Evolutionary conservation across 202 grass and related monocot genomes (phyloP), one percentile per base, ranked within the genome.

Genomic region (Bolboschoenoplectus hybrid): DNA sequence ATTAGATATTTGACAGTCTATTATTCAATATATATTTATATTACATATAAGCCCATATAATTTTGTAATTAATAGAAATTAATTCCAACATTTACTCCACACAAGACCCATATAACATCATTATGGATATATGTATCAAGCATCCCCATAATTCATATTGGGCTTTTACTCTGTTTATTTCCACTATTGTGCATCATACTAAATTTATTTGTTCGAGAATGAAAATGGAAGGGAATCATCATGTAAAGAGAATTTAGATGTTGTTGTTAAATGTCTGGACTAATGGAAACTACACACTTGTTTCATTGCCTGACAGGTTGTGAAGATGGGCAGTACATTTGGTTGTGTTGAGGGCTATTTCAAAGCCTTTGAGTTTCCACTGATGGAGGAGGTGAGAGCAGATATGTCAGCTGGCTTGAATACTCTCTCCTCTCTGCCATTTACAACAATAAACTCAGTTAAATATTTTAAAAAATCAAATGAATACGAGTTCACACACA

Each of bases 321-420:
- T 46, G 80, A 85, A n/a, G 63, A 94, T 97, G 5, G 88, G 92
- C 2, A 53, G 73, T 41, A 86, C 58, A 5, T 93, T 93, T 78
- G 50, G 7, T 41, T 87, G 57, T 4, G 13, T 86, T 10, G 63
- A 86, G 67, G 32, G 60, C 56, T 97, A 97, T 62, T 82, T 97
- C 11, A 64, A 82, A 26, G 69, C 90, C 1, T 97, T 90, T 67
- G 73, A 63, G 34, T 11, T n/a, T 0, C 92, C 92, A 51, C 20
- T 94, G 74, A 74, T 97, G 58, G 92, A 97, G 80, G 92, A 97
- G 73, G 80, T 91, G 0, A 91, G 91, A 1, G 85, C 88, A 0
- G 95, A 97, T 63, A 90, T 97, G 81, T 90, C 79, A 74, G 89
- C 91, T 0, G 76, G 40, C 58, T 58, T 97, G 74, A 84, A 89